phyloP scores from a whole-genome alignment of 306 rosid species.

The Cucurbita maxima region DNA sequence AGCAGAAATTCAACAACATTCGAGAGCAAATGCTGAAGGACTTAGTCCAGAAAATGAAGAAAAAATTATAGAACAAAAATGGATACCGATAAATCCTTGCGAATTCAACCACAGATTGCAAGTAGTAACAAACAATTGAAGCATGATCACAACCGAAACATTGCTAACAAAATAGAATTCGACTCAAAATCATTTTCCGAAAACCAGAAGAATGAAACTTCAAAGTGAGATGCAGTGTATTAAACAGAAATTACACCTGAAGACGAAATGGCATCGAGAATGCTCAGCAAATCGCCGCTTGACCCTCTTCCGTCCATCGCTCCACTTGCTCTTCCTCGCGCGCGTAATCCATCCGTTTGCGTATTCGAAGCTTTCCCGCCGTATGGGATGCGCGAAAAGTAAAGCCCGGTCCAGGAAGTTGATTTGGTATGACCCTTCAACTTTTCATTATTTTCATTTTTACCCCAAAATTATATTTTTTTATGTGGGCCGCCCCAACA shows the following conservation, averaged over 20 bases:
- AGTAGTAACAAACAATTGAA: not conserved
- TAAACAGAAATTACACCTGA: conserved; percentile 45
- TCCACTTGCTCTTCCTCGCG: not conserved
- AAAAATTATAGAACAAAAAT: not conserved
- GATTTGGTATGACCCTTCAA: not conserved
- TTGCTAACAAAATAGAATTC: not conserved
- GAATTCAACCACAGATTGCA: not conserved
- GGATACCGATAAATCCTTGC: not conserved
- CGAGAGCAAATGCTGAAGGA: not conserved
- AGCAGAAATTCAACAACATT: not conserved
- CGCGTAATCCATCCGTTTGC: not conserved
- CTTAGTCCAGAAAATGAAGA: not conserved
- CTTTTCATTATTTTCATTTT: not conserved
- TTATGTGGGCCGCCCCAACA: not conserved
- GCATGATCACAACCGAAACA: not conserved
- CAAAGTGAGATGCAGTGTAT: not conserved
- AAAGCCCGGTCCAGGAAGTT: not conserved
- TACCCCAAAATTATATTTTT: not conserved
- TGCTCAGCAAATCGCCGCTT: conserved; percentile 27
- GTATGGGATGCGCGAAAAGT: not conserved
- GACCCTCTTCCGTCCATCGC: conserved; percentile 46
- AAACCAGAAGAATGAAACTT: not conserved
- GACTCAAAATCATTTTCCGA: not conserved
- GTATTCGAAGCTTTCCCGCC: conserved; percentile 31
- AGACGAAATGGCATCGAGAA: conserved; percentile 47